These are phyloP conservation scores for Saccharomycopsis oosterbeekiorum DNA, from an alignment of 805 yeast genomes.

Conservation along the genomic window DNA sequence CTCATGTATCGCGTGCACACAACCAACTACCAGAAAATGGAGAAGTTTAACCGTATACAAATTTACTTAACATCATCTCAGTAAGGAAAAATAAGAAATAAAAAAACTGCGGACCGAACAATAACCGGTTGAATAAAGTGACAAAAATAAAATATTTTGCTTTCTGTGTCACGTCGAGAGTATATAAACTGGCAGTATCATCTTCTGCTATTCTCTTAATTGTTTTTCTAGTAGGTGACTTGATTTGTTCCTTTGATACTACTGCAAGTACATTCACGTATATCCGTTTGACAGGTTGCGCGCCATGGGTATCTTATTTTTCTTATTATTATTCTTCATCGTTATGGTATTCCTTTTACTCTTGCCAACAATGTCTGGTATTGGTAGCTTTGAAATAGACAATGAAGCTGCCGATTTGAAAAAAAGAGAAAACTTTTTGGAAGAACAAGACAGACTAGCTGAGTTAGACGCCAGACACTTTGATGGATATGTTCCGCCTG, in stretches of 20 bases:
- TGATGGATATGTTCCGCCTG: conserved; percentile 17
- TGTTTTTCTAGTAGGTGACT: background rate
- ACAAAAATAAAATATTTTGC: background rate
- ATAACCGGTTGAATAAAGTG: background rate
- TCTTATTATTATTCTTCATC: conserved; percentile 5
- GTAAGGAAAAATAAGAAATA: background rate
- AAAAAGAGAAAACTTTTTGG: background rate
- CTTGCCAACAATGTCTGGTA: conserved; percentile 15
- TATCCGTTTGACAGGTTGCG: background rate
- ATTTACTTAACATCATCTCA: too few species aligned
- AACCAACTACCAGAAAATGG: background rate
- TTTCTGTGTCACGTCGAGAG: background rate
- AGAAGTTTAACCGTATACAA: background rate
- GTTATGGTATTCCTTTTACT: conserved; percentile 10
- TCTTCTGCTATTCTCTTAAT: too few species aligned
- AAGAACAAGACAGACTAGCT: background rate
- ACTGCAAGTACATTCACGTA: too few species aligned
- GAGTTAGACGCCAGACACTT: background rate
- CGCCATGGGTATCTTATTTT: conserved; percentile 12
- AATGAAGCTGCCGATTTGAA: background rate
- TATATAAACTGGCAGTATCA: too few species aligned
- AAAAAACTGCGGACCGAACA: background rate
- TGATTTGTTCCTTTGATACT: background rate
- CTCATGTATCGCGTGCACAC: background rate
- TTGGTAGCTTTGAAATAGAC: conserved; percentile 16